Evolutionary conservation across 257 asterid species (phyloP).

Genomic region (Solanum bulbocastanum): DNA sequence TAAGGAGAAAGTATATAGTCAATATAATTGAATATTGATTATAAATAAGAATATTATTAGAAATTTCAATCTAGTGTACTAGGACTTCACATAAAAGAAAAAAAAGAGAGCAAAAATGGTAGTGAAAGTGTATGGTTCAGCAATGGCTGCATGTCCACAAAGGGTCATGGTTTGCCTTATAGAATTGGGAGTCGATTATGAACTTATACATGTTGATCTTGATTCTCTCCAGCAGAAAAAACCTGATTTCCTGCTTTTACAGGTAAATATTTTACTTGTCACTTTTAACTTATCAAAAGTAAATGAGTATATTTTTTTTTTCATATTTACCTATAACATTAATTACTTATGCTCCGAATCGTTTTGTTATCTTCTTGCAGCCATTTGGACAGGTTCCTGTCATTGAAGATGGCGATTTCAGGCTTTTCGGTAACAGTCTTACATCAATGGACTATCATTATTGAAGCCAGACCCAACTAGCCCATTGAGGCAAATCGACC

Average conservation of each 20-base stretch:
- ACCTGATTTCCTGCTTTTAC: slow-evolving; percentile 39
- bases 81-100: background rate
- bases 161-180: slow-evolving; percentile 59
- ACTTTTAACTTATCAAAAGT: background rate
- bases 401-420: slow-evolving; percentile 69
- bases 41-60: background rate
- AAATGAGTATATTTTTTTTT: background rate
- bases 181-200: slow-evolving; percentile 49
- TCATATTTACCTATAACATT: no score
- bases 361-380: slow-evolving; percentile 23
- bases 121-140: slow-evolving; percentile 64
- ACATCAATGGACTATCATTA: background rate
- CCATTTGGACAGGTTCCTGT: slow-evolving; percentile 94
- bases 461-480: background rate
- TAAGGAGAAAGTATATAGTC: background rate
- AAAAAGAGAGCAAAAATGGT: slow-evolving; percentile 23
- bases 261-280: slow-evolving; percentile 15
- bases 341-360: no score
- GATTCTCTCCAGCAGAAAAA: slow-evolving; percentile 41
- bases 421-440: slow-evolving; percentile 56
- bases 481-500: background rate
- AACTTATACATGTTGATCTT: slow-evolving; percentile 51
- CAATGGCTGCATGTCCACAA: slow-evolving; percentile 60
- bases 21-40: background rate
- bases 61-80: background rate